A percentile compares a stretch with the other conserved stretches of the same genome.
phyloP scores from a whole-genome alignment of 73 alveolate genomes.

The Tetrahymena borealis region DNA sequence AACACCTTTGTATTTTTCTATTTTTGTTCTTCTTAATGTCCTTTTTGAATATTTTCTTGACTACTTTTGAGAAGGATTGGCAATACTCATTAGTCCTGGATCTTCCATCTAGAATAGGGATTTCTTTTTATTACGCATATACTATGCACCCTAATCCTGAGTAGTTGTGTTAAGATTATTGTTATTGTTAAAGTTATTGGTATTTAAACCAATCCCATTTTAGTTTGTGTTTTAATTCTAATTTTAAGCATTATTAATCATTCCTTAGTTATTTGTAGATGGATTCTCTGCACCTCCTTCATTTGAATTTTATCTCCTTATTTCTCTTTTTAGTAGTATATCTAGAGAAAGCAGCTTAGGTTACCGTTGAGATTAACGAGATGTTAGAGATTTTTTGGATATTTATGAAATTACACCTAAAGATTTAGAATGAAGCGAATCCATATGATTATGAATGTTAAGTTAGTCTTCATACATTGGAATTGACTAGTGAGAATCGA shows the following conservation, averaged over 20 bases:
- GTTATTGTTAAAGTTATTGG: neutral
- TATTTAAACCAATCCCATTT: neutral
- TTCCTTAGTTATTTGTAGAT: neutral
- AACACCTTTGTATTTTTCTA: neutral
- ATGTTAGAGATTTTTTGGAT: neutral
- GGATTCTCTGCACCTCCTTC: neutral
- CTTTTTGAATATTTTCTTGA: neutral
- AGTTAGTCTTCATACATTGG: neutral
- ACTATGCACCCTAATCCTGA: neutral
- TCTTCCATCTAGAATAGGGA: neutral
- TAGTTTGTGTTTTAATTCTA: neutral
- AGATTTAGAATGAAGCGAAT: neutral
- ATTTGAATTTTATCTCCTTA: neutral
- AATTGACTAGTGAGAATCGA: neutral
- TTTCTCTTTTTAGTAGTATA: neutral
- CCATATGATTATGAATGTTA: neutral
- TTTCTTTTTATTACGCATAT: neutral
- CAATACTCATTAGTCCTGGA: neutral
- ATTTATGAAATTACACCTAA: neutral
- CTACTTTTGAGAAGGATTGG: neutral
- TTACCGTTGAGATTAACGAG: neutral
- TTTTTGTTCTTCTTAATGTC: neutral
- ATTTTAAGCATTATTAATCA: neutral
- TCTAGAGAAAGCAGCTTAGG: neutral
- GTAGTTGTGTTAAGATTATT: neutral